phyloP scores from a whole-genome alignment of 331 rosid species.

The Acacia concinna region DNA sequence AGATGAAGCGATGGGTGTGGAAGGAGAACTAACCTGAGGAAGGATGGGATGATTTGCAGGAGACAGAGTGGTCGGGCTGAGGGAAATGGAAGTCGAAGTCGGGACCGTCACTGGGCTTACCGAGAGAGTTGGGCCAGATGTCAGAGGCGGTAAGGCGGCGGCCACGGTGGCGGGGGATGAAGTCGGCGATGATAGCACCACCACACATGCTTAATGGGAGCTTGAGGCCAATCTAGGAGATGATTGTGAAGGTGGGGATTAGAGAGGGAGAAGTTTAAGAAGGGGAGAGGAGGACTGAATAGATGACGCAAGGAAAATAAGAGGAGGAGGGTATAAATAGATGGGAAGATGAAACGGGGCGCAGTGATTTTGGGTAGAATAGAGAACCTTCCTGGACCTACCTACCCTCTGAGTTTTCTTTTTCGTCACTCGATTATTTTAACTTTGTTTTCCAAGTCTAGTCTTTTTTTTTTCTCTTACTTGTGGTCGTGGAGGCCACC shows the following conservation, averaged over 20 bases:
- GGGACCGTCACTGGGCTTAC: constrained; percentile 24
- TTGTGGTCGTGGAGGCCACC: neutral
- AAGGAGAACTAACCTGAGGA: constrained; percentile 45
- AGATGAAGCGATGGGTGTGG: neutral
- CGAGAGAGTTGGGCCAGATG: constrained; percentile 64
- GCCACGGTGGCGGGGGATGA: constrained; percentile 65
- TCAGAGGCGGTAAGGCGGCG: constrained; percentile 55
- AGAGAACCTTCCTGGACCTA: constrained; percentile 17
- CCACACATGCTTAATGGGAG: constrained; percentile 62
- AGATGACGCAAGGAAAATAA: neutral
- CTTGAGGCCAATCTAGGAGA: neutral
- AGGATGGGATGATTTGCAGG: constrained; percentile 38
- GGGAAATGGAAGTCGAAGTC: constrained; percentile 24
- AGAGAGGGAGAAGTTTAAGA: neutral
- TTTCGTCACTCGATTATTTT: neutral
- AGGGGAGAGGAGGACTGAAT: neutral
- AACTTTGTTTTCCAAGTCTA: neutral
- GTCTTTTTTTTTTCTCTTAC: neutral
- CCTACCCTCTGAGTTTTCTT: neutral
- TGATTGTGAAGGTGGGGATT: neutral
- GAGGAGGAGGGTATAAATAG: constrained; percentile 42
- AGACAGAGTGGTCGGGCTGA: neutral
- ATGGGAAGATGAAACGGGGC: neutral
- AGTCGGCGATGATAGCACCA: constrained; percentile 72
- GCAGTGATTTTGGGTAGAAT: neutral